Evolutionary conservation across 2,329 filamentous ascomycete species (phyloP).

Genomic region (Ascochyta clinopodiicola): DNA sequence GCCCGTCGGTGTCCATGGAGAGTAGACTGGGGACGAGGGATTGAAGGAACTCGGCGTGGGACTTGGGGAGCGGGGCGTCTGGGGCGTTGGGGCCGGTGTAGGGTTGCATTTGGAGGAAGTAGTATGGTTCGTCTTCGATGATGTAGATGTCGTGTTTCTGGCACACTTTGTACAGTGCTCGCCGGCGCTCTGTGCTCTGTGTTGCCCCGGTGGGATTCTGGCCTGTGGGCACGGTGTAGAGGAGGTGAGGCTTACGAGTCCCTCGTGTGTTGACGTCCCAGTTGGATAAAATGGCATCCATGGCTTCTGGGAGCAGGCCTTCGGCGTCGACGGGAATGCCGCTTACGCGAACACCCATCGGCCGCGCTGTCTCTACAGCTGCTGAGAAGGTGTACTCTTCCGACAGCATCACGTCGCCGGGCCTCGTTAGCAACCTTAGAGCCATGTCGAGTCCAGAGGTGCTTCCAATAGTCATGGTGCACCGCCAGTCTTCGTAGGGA

Average conservation of each 20-base stretch:
- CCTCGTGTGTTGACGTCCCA: conserved; percentile 66
- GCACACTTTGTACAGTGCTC: conserved; percentile 76
- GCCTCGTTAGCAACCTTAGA: conserved; percentile 78
- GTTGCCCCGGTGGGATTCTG: conserved; percentile 93
- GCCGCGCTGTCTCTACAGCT: conserved; percentile 69
- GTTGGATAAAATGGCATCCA: conserved; percentile 68
- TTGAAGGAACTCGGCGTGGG: conserved; percentile 75
- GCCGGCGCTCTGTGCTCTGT: conserved; percentile 70
- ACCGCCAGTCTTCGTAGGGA: conserved; percentile 89
- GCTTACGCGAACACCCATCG: conserved; percentile 66
- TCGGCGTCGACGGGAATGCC: conserved; percentile 70
- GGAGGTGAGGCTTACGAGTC: conserved; percentile 68
- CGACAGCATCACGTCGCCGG: conserved; percentile 79
- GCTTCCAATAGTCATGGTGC: conserved; percentile 82
- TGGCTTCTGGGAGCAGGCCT: conserved; percentile 66
- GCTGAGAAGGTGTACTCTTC: conserved; percentile 93
- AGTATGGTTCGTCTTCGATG: conserved; percentile 93
- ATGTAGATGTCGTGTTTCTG: conserved; percentile 87
- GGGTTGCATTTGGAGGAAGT: conserved; percentile 87
- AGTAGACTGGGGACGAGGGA: conserved; percentile 77
- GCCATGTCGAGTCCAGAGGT: conserved; percentile 86
- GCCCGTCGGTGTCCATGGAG: conserved; percentile 82
- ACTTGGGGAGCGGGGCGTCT: conserved; percentile 62
- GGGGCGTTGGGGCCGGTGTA: conserved; percentile 65
- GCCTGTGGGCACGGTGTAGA: conserved; percentile 79